Base-by-base conservation (phyloP, 345 rosid genomes). In the Rubroshorea leprosula region DNA sequence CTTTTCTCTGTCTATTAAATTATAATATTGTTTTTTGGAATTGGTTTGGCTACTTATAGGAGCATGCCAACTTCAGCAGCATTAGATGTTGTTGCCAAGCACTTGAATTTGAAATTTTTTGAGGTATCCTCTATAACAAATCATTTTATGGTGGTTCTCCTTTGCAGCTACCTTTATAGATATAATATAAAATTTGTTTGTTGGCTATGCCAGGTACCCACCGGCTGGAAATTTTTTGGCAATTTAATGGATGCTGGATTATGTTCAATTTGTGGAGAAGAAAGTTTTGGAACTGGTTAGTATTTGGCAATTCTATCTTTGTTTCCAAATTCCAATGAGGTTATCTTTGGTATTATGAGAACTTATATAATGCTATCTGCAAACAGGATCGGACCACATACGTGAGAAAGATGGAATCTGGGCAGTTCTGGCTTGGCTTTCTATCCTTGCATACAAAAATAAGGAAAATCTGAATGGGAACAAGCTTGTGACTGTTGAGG, bases 61-160 rank as follows among this genome's bases (percentile, higher is more conserved):
- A 94, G 97, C 81, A 94, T 94, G 97, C 99, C 99, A 23, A 94
- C 99, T 39, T 90, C 97, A 51, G 96, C 97, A 68, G 99, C 97
- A 49, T 95, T 94, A 60, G 97, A 94, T 74, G 95, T 94, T 55
- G 99, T 94, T 16, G 97, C 97, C 55, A 79, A 84, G 68, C 67
- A 78, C 76, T 74, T 94, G 63, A 83, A 83, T 58, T 76, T 94
- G 76, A 85, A 90, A 62, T 94, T 94, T 65, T 90, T 94, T 77
- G 99, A 94, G 99, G 97, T 94, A 78, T 38, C 51, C 35, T 57
- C 5, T 41, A 1, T 55, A 25, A 21, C 41, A 62, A 43, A 15
- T 56, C 18, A 54, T 65, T 46, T 39, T 64, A 18, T 51, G 23
- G 13, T 54, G n/a, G 38, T 55, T 21, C 0, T 51, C 56, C 35